phyloP scores from a whole-genome alignment of 1,139 yeast genomes.

The Yamadazyma dendronema region DNA sequence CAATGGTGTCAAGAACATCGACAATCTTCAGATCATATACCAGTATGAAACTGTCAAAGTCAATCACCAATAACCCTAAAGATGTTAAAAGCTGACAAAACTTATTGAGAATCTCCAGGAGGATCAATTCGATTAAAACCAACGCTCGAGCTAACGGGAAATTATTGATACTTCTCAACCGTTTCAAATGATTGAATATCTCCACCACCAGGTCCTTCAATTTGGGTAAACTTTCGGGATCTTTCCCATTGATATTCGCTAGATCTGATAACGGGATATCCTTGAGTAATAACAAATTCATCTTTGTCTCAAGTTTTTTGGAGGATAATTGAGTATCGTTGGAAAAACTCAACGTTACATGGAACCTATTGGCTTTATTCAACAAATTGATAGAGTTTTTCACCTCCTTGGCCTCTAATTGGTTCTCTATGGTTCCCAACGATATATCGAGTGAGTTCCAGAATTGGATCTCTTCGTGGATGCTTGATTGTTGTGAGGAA shows the following conservation, averaged over 20 bases:
- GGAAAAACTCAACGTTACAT: slow-evolving; percentile 69
- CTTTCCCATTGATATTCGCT: slow-evolving; percentile 22
- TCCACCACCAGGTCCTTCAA: slow-evolving; percentile 45
- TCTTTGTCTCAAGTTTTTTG: slow-evolving; percentile 49
- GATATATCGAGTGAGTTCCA: slow-evolving; percentile 78
- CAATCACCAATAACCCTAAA: slow-evolving; percentile 26
- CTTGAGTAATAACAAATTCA: slow-evolving; percentile 60
- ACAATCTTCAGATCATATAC: slow-evolving; percentile 17
- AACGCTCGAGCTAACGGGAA: slow-evolving; percentile 71
- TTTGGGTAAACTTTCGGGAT: slow-evolving; percentile 34
- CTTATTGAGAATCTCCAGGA: slow-evolving; percentile 31
- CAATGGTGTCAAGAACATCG: slow-evolving; percentile 26
- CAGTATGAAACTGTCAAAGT: slow-evolving; percentile 22
- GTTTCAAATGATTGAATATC: slow-evolving; percentile 64
- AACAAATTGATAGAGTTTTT: slow-evolving; percentile 60
- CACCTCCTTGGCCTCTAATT: slow-evolving; percentile 55
- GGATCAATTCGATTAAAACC: slow-evolving; percentile 59
- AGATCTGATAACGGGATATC: slow-evolving; percentile 72
- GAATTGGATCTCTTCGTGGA: slow-evolving; percentile 68
- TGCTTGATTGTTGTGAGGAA: slow-evolving; percentile 25
- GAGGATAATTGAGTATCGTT: slow-evolving; percentile 71
- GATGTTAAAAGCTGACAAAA: slow-evolving; percentile 22
- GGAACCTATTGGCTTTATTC: slow-evolving; percentile 73
- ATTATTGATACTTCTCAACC: slow-evolving; percentile 47
- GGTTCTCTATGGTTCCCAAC: slow-evolving; percentile 54